Conservation (phyloP, 176 grass and related monocot species). For the Cenchrus fungigraminus region DNA sequence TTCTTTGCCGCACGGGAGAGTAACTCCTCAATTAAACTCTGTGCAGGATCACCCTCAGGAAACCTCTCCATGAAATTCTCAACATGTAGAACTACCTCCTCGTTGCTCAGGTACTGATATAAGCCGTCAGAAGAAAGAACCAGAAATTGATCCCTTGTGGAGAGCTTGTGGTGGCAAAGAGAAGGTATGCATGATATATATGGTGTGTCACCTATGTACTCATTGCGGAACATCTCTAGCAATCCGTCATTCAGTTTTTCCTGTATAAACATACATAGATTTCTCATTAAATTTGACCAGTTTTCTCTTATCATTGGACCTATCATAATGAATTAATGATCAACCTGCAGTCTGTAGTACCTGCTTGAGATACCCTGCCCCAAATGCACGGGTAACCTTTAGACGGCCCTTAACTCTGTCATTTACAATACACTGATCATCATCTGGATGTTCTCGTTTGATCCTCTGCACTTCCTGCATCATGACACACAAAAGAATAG, state of each 20-base stretch:
- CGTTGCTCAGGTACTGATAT: constrained; percentile 92
- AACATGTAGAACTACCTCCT: constrained; percentile 93
- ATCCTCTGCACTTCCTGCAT: constrained; percentile 87
- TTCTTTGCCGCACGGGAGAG: constrained; percentile 86
- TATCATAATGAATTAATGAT: not conserved
- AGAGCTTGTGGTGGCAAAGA: constrained; percentile 75
- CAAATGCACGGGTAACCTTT: constrained; percentile 93
- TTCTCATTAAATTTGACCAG: constrained; percentile 23
- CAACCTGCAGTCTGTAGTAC: constrained; percentile 40
- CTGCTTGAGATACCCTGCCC: constrained; percentile 95
- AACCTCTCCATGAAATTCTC: constrained; percentile 89
- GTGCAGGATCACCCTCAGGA: constrained; percentile 92
- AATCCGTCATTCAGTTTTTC: constrained; percentile 79
- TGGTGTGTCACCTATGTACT: constrained; percentile 69
- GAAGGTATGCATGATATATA: constrained; percentile 86
- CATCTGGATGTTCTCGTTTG: constrained; percentile 82
- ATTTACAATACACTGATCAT: constrained; percentile 84
- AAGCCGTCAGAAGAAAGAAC: constrained; percentile 95
- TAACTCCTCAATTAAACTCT: constrained; percentile 94
- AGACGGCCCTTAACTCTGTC: constrained; percentile 89
- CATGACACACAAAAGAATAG: constrained; percentile 6
- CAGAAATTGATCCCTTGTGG: constrained; percentile 74
- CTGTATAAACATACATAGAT: constrained; percentile 40
- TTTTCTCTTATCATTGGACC: not conserved
- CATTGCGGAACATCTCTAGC: constrained; percentile 90